Percentiles rank a stretch among this genome's conserved stretches.
phyloP scores from a whole-genome alignment of 192 early-diverging fungal genomes.

The Gorgonomyces haynaldii region DNA sequence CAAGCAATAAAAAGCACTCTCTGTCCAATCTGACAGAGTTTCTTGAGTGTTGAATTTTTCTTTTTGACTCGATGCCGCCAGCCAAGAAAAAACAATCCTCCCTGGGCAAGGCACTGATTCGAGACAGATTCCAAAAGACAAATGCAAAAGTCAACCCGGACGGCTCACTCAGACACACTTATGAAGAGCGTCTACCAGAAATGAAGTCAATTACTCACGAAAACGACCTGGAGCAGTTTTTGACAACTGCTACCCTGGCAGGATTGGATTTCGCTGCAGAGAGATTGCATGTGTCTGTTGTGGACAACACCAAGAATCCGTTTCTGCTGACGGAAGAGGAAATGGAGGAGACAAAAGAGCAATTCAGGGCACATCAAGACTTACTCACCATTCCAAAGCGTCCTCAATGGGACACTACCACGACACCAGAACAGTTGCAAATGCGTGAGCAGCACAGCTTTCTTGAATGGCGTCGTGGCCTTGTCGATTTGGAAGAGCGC shows the following conservation, averaged over 20 bases:
- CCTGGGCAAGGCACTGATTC: conserved; percentile 36
- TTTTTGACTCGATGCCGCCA: too few species aligned
- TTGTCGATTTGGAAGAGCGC: conserved; percentile 83
- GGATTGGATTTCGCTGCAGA: conserved; percentile 55
- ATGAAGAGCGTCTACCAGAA: conserved; percentile 20
- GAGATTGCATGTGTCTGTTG: conserved; percentile 24
- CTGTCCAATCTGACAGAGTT: too few species aligned
- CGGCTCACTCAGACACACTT: conserved; percentile 21
- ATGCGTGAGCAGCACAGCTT: conserved; percentile 73
- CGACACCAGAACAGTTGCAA: conserved; percentile 72
- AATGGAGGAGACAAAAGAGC: conserved; percentile 61
- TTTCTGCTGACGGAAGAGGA: conserved; percentile 70
- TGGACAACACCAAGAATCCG: conserved; percentile 59
- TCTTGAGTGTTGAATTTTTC: too few species aligned
- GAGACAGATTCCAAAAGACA: conserved; percentile 27
- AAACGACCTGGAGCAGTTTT: conserved; percentile 91
- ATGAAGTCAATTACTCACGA: conserved; percentile 95
- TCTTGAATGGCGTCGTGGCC: conserved; percentile 80
- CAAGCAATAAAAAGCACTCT: too few species aligned
- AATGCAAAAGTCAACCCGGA: conserved; percentile 33
- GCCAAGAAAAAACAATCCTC: too few species aligned
- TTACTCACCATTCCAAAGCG: conserved; percentile 75
- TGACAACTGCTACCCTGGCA: conserved; percentile 86
- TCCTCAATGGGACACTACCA: conserved; percentile 78
- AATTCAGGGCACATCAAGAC: conserved; percentile 64